phyloP scores from a whole-genome alignment of 805 yeast genomes.

The Tetrapisispora namnaoensis region DNA sequence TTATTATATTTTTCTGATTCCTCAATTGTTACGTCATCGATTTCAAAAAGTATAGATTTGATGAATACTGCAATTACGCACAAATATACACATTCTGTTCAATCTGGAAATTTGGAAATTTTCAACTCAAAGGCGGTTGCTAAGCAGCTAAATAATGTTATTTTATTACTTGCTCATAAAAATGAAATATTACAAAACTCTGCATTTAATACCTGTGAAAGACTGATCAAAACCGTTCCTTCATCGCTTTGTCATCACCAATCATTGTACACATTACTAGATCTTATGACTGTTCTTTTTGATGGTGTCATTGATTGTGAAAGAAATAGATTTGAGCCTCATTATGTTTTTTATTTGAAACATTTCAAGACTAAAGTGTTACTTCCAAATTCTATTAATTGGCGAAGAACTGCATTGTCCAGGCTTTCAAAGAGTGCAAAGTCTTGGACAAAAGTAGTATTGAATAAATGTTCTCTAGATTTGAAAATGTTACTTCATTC shows the following conservation, averaged over 20 bases:
- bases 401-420: constrained; percentile 63
- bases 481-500: constrained; percentile 70
- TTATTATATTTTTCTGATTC: constrained; percentile 82
- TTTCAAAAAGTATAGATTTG: constrained; percentile 57
- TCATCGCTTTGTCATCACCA: constrained; percentile 66
- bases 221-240: constrained; percentile 57
- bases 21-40: constrained; percentile 56
- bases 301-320: constrained; percentile 79
- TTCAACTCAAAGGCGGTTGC: constrained; percentile 55
- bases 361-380: constrained; percentile 30
- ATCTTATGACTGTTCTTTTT: constrained; percentile 66
- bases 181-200: constrained; percentile 63
- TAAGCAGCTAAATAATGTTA: constrained; percentile 55
- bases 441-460: constrained; percentile 54
- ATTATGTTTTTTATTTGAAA: constrained; percentile 47
- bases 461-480: constrained; percentile 57
- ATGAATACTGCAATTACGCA: constrained; percentile 52
- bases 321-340: constrained; percentile 75
- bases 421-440: constrained; percentile 49
- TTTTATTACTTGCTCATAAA: constrained; percentile 70
- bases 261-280: constrained; percentile 70
- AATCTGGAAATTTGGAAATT: constrained; percentile 42
- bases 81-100: constrained; percentile 45
- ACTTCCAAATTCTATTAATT: constrained; percentile 59
- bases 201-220: constrained; percentile 69